Percentiles rank a stretch among this genome's conserved stretches.
These are phyloP conservation scores for Apostasia shenzhenica DNA, from an alignment of 106 monocot genomes.

Conservation along the genomic window DNA sequence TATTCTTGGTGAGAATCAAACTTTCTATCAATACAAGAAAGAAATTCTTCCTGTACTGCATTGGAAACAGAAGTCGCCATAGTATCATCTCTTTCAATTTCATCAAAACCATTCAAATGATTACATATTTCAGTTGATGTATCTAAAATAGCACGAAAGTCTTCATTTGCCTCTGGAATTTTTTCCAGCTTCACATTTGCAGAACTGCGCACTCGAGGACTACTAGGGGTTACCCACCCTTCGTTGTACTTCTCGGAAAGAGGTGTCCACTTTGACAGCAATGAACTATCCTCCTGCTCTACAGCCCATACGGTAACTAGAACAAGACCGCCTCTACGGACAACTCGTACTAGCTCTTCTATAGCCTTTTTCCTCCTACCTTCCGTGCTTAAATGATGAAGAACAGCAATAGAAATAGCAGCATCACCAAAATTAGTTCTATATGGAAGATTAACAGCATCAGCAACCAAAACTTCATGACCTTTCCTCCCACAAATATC, in stretches of 20 bases:
- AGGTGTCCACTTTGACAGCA: conserved; percentile 91
- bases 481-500: conserved; percentile 64
- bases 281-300: conserved; percentile 75
- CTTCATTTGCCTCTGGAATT: conserved; percentile 60
- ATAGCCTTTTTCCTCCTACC: conserved; percentile 80
- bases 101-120: background rate
- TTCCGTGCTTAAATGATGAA: conserved; percentile 94
- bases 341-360: conserved; percentile 74
- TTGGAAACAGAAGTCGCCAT: conserved; percentile 6
- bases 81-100: conserved; percentile 7
- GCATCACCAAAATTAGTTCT: conserved; percentile 74
- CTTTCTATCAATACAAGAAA: conserved; percentile 2
- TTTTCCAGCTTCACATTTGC: conserved; percentile 36
- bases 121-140: conserved; percentile 1
- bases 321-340: conserved; percentile 66
- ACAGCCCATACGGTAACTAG: conserved; percentile 94
- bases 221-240: conserved; percentile 60
- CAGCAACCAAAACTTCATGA: conserved; percentile 90
- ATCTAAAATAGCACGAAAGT: conserved; percentile 4
- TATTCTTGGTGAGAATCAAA: conserved; percentile 64
- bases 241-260: conserved; percentile 74
- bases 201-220: conserved; percentile 25
- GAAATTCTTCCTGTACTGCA: background rate
- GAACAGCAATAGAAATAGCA: conserved; percentile 86
- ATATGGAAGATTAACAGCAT: conserved; percentile 84